Evolutionary conservation across 805 yeast species (phyloP), one percentile per base, ranked within the genome.

Genomic region (Candida silvatica): DNA sequence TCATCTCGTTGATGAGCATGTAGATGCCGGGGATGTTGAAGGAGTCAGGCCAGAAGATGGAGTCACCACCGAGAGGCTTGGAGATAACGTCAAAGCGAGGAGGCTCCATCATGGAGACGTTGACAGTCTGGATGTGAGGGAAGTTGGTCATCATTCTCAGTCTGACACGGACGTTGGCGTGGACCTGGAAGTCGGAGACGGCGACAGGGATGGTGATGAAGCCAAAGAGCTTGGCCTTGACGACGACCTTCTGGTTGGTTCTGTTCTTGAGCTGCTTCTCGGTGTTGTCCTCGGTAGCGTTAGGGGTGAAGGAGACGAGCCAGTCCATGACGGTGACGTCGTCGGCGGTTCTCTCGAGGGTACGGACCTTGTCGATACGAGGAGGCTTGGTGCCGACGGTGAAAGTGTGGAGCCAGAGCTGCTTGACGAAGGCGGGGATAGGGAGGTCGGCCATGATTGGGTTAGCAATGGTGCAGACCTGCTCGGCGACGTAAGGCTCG

Each of bases 241-340:
- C 73, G 25, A 81, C 77, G 29, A 82, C 68, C 51, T 74, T 75
- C 52, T 88, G 94, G 58, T 88, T 87, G 29, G 87, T 88, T 46
- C 76, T 77, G 55, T 78, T 85, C 53, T 80, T 84, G 58, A 81
- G 56, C 58, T 92, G 97, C 50, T 90, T 84, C 19, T 78, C 76
- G 37, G 86, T 85, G 47, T 86, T 64, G 57, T 92, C 99, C 28
- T 81, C 80, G 33, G 75, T 59, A 27, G 87, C 82, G 58, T 85
- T 86, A n/a, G 99, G 98, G 19, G 85, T 81, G 64, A 88, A 85
- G 1, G 96, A 83, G 29, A 82, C 72, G 28, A 78, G 81, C 97
- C 97, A 90, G 59, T 92, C 98, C 96, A 92, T 92, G 35, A 94
- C 96, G 8, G 90, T 94, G 35, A 92, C 80, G 52, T 90, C 96